phyloP scores from a whole-genome alignment of 805 yeast species.

The Diddensiella transvaalensis region DNA sequence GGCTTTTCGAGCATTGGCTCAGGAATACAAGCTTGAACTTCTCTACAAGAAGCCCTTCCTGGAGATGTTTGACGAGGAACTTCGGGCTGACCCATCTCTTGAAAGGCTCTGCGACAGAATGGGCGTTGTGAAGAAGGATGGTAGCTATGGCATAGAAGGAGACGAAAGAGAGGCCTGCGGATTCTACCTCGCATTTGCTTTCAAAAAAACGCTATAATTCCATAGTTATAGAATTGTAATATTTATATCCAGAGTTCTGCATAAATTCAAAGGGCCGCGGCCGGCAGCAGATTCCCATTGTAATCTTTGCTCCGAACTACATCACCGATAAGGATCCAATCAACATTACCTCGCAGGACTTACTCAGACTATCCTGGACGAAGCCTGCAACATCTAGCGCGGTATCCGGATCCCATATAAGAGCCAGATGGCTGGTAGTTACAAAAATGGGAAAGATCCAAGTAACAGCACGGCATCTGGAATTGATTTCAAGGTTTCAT shows the following conservation, averaged over 20 bases:
- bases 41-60: constrained; percentile 72
- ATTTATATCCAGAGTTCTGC: neutral
- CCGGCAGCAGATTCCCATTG: too few species aligned
- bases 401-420: too few species aligned
- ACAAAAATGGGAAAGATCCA: neutral
- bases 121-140: constrained; percentile 65
- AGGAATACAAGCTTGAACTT: constrained; percentile 72
- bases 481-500: constrained; percentile 12
- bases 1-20: constrained; percentile 74
- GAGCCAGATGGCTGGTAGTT: neutral
- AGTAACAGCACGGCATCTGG: neutral
- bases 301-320: constrained; percentile 98
- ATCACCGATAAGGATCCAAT: constrained; percentile 93
- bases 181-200: constrained; percentile 81
- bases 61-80: constrained; percentile 76
- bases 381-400: too few species aligned
- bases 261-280: too few species aligned
- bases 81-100: constrained; percentile 47
- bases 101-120: constrained; percentile 30
- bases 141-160: constrained; percentile 81
- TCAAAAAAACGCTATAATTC: constrained; percentile 37
- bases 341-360: too few species aligned
- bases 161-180: constrained; percentile 83
- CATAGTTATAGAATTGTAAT: neutral
- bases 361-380: too few species aligned